Evolutionary conservation across 169 alveolate species (phyloP).

Genomic region (Plasmodium berghei): DNA sequence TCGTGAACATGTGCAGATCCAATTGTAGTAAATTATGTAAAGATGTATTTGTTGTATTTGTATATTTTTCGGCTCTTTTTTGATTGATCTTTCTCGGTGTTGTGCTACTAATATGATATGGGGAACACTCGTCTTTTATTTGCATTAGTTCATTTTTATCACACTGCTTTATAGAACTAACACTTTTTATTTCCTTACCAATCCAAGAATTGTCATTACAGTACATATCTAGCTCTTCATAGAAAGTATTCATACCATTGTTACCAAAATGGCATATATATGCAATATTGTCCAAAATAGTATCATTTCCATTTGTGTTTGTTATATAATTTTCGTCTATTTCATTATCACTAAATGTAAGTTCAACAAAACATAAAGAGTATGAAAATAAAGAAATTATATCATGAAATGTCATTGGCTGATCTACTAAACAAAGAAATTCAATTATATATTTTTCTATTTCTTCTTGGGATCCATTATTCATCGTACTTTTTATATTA

Average conservation of each 20-base stretch:
- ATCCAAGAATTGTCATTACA: too few relatives aligned
- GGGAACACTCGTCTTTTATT: too few relatives aligned
- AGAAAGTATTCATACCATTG: not conserved
- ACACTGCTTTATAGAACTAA: not conserved
- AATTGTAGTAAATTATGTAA: not conserved
- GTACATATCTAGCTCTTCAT: too few relatives aligned
- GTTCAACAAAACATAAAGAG: slow-evolving; percentile 27
- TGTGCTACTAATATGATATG: not conserved
- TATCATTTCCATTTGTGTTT: not conserved
- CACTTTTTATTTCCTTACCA: not conserved
- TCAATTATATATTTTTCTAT: slow-evolving; percentile 46
- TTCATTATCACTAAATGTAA: too few relatives aligned
- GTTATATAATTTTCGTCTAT: not conserved
- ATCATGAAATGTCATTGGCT: slow-evolving; percentile 11
- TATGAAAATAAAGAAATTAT: slow-evolving; percentile 18
- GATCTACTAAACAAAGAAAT: slow-evolving; percentile 22
- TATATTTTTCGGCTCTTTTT: not conserved
- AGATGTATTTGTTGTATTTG: not conserved
- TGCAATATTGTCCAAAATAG: not conserved
- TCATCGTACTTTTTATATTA: slow-evolving; percentile 57
- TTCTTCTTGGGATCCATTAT: slow-evolving; percentile 10
- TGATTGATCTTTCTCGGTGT: not conserved
- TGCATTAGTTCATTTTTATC: too few relatives aligned
- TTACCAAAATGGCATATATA: not conserved
- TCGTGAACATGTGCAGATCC: slow-evolving; percentile 16